These are phyloP conservation scores for Nicotiana tabacum DNA, from an alignment of 257 asterid genomes.

Conservation along the genomic window DNA sequence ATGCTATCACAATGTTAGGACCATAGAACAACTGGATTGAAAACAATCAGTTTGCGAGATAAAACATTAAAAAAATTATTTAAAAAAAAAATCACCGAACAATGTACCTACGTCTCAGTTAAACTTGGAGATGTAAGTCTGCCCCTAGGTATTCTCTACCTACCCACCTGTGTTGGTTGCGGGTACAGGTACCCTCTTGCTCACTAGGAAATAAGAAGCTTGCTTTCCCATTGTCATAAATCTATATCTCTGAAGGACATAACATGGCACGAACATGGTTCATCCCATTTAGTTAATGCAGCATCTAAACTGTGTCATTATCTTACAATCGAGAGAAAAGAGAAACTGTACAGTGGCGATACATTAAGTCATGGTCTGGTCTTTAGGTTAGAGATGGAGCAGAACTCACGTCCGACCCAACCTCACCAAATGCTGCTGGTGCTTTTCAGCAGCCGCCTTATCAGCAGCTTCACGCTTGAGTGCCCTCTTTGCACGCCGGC, in stretches of 20 bases:
- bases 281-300: slow-evolving; percentile 2
- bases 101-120: too few relatives aligned
- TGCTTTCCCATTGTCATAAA: not conserved
- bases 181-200: too few relatives aligned
- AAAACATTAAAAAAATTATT: too few relatives aligned
- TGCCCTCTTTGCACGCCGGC: slow-evolving; percentile 86
- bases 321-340: not conserved
- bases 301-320: not conserved
- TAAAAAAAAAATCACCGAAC: too few relatives aligned
- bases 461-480: slow-evolving; percentile 78
- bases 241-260: not conserved
- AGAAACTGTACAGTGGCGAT: slow-evolving; percentile 15
- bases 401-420: slow-evolving; percentile 36
- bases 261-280: not conserved
- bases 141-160: too few relatives aligned
- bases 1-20: too few relatives aligned
- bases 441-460: slow-evolving; percentile 70
- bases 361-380: not conserved
- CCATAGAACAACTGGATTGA: too few relatives aligned
- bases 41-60: too few relatives aligned
- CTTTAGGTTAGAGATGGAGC: not conserved
- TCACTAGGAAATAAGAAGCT: not conserved
- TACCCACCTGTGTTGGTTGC: not conserved
- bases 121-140: too few relatives aligned
- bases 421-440: slow-evolving; percentile 55